Conservation (phyloP, 2,329 filamentous ascomycete genomes). For the Aspergillus nomiae region DNA sequence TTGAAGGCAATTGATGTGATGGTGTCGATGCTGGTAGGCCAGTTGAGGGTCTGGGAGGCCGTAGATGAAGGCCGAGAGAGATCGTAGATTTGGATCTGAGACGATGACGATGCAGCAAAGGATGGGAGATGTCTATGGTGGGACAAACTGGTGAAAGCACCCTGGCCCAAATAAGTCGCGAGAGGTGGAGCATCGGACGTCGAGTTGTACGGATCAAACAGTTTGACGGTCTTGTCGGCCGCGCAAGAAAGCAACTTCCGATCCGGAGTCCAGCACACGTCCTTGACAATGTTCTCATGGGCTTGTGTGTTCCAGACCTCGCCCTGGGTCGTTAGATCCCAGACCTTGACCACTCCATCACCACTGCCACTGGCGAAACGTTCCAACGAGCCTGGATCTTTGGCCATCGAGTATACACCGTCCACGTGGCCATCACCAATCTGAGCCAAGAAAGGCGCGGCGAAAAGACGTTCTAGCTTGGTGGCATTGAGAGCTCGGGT, state of each 20-base stretch:
- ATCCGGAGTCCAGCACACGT: constrained; percentile 84
- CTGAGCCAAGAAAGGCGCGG: constrained; percentile 79
- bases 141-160: constrained; percentile 79
- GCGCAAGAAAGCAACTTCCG: constrained; percentile 84
- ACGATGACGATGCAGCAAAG: constrained; percentile 77
- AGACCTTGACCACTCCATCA: constrained; percentile 92
- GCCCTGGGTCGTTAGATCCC: constrained; percentile 73
- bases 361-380: constrained; percentile 81
- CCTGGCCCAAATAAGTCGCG: constrained; percentile 80
- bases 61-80: constrained; percentile 74
- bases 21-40: constrained; percentile 88
- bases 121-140: constrained; percentile 77
- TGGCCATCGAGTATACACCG: constrained; percentile 79
- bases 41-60: constrained; percentile 78
- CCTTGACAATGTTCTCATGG: constrained; percentile 93
- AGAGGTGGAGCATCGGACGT: constrained; percentile 68
- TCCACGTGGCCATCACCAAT: constrained; percentile 91
- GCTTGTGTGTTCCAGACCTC: constrained; percentile 78
- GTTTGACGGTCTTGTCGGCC: constrained; percentile 81
- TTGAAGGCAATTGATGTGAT: constrained; percentile 90
- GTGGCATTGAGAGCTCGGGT: constrained; percentile 78
- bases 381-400: constrained; percentile 74
- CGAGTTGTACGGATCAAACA: constrained; percentile 86
- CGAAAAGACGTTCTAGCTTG: constrained; percentile 92
- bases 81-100: constrained; percentile 79